These are phyloP conservation scores for Farysia itapuensis DNA, from an alignment of 1,284 basidiomycete species.

Conservation along the genomic window DNA sequence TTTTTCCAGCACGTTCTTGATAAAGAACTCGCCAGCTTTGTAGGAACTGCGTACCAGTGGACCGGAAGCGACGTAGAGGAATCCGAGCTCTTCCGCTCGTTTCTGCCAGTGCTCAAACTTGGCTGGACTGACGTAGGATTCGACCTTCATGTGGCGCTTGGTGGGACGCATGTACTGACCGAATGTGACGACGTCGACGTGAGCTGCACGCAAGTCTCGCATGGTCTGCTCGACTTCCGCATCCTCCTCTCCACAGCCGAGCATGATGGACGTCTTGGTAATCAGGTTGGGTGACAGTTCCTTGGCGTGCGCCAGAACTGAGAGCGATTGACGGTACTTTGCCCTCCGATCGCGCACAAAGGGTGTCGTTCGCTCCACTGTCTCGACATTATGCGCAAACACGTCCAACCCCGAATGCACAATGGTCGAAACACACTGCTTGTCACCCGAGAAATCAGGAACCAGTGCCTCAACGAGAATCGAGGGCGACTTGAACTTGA, in stretches of 20 bases:
- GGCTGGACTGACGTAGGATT: constrained; percentile 87
- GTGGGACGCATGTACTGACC: constrained; percentile 99
- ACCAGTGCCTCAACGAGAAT: constrained; percentile 97
- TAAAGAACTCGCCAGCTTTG: constrained; percentile 69
- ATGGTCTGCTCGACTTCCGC: constrained; percentile 82
- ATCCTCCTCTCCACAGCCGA: constrained; percentile 89
- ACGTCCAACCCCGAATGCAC: constrained; percentile 93
- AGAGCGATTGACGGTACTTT: constrained; percentile 84
- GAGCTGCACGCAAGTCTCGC: constrained; percentile 77
- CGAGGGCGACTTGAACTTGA: constrained; percentile 89
- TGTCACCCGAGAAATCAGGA: constrained; percentile 84
- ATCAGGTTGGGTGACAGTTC: constrained; percentile 72
- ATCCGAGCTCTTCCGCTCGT: constrained; percentile 87
- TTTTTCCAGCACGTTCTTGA: constrained; percentile 53
- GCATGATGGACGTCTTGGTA: constrained; percentile 98
- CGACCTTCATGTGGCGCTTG: constrained; percentile 98
- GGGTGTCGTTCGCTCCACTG: constrained; percentile 87
- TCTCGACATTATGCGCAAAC: constrained; percentile 97
- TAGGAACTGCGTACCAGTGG: constrained; percentile 95
- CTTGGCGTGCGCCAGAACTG: constrained; percentile 72
- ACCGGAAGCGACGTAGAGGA: constrained; percentile 95
- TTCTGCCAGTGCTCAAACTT: constrained; percentile 92
- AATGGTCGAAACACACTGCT: constrained; percentile 76
- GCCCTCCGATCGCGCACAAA: constrained; percentile 93
- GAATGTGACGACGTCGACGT: constrained; percentile 97